Percentiles rank a stretch among this genome's conserved stretches.
Evolutionary conservation across 768 basidiomycete genomes (phyloP).

Genomic region (Mycena albidolilacea): DNA sequence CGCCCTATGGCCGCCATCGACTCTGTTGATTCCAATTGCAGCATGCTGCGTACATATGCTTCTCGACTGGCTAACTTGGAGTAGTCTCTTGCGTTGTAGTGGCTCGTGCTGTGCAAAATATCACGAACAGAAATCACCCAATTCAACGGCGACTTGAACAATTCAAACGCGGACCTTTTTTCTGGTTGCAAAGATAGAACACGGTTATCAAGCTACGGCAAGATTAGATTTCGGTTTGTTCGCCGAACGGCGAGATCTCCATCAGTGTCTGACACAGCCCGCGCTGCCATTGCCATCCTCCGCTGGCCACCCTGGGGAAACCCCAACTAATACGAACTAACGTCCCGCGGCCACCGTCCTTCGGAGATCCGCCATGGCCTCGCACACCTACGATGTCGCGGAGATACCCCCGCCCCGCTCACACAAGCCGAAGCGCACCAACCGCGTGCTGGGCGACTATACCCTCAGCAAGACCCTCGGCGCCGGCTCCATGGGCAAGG

Average conservation of each 20-base stretch:
- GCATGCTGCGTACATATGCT: not conserved
- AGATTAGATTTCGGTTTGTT: conserved; percentile 29
- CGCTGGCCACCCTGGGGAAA: conserved; percentile 29
- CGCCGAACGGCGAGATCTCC: conserved; percentile 3
- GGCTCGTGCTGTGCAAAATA: not conserved
- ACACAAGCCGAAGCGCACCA: conserved; percentile 54
- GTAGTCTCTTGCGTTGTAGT: not conserved
- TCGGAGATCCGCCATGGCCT: conserved; percentile 13
- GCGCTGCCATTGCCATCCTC: conserved; percentile 23
- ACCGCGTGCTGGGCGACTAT: conserved; percentile 91
- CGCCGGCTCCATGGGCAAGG: conserved; percentile 97
- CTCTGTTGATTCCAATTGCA: not conserved
- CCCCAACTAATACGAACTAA: not conserved
- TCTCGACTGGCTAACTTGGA: not conserved
- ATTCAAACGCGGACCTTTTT: not conserved
- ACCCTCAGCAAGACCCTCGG: conserved; percentile 97
- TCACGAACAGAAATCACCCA: not conserved
- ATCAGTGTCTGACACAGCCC: conserved; percentile 31
- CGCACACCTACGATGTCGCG: conserved; percentile 33
- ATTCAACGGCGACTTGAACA: not conserved
- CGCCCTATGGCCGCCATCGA: not conserved
- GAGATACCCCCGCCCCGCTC: conserved; percentile 32
- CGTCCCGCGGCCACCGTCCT: not conserved
- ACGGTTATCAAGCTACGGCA: conserved; percentile 9
- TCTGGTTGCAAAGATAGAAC: not conserved